Conservation (phyloP, 1,284 basidiomycete genomes). For the Heterobasidion annosum region DNA sequence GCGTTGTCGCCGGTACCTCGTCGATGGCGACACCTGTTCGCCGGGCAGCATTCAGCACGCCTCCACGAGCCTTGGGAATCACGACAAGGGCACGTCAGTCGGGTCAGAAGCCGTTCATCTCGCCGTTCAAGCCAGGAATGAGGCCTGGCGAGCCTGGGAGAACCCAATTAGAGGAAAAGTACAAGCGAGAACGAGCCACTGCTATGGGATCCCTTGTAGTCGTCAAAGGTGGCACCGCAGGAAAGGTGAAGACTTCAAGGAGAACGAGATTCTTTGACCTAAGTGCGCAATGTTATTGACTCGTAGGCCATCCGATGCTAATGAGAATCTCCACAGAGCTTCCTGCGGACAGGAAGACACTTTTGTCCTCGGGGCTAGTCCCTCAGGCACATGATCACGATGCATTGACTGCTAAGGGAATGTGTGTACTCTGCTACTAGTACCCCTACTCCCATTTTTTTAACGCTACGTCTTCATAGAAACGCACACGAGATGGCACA, state of each 20-base stretch:
- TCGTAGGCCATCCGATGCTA: background rate
- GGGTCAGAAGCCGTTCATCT: slow-evolving; percentile 38
- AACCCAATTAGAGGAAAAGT: slow-evolving; percentile 19
- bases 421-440: slow-evolving; percentile 36
- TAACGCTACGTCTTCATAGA: slow-evolving; percentile 22
- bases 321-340: slow-evolving; percentile 23
- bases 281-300: slow-evolving; percentile 25
- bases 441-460: slow-evolving; percentile 1
- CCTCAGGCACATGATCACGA: slow-evolving; percentile 45
- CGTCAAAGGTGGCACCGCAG: background rate
- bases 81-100: slow-evolving; percentile 19
- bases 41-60: slow-evolving; percentile 18
- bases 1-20: slow-evolving; percentile 15
- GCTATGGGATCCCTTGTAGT: background rate
- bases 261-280: slow-evolving; percentile 31
- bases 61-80: slow-evolving; percentile 23
- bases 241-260: slow-evolving; percentile 12
- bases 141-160: slow-evolving; percentile 44
- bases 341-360: slow-evolving; percentile 30
- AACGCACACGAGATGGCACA: slow-evolving; percentile 44
- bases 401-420: slow-evolving; percentile 48
- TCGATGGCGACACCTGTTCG: slow-evolving; percentile 10
- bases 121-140: slow-evolving; percentile 62
- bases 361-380: slow-evolving; percentile 40
- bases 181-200: slow-evolving; percentile 1